These are phyloP conservation scores for Schizosaccharomyces osmophilus DNA, from an alignment of 805 yeast genomes.

Conservation along the genomic window DNA sequence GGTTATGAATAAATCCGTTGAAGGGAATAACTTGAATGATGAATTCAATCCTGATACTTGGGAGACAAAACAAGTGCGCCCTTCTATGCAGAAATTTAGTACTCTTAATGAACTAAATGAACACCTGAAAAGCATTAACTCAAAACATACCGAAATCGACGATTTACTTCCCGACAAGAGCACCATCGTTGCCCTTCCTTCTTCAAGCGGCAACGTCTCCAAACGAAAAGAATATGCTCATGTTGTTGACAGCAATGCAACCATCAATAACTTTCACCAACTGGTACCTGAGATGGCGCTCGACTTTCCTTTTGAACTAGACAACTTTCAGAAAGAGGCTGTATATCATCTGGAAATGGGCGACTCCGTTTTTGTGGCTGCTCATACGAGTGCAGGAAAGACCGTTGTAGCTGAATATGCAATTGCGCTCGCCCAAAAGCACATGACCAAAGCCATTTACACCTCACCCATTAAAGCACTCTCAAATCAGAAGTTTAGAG, in stretches of 20 bases:
- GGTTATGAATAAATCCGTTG: conserved; percentile 17
- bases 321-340: conserved; percentile 90
- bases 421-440: conserved; percentile 82
- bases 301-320: conserved; percentile 83
- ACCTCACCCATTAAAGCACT: conserved; percentile 88
- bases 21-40: conserved; percentile 7
- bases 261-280: conserved; percentile 61
- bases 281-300: conserved; percentile 84
- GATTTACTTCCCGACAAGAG: not conserved
- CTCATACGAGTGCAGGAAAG: conserved; percentile 96
- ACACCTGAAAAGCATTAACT: not conserved
- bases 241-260: conserved; percentile 65
- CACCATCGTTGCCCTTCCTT: not conserved
- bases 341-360: conserved; percentile 90
- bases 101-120: not conserved
- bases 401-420: conserved; percentile 97
- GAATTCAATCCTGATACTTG: conserved; percentile 6
- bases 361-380: conserved; percentile 94
- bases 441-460: conserved; percentile 84
- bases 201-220: not conserved
- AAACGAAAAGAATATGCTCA: conserved; percentile 85
- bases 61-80: not conserved
- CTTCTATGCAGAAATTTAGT: not conserved
- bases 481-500: conserved; percentile 75
- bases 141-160: not conserved